A percentile compares a stretch with the other conserved stretches of the same genome.
Conservation (phyloP, 495 filamentous ascomycete genomes). For the Talaromyces stipitatus region DNA sequence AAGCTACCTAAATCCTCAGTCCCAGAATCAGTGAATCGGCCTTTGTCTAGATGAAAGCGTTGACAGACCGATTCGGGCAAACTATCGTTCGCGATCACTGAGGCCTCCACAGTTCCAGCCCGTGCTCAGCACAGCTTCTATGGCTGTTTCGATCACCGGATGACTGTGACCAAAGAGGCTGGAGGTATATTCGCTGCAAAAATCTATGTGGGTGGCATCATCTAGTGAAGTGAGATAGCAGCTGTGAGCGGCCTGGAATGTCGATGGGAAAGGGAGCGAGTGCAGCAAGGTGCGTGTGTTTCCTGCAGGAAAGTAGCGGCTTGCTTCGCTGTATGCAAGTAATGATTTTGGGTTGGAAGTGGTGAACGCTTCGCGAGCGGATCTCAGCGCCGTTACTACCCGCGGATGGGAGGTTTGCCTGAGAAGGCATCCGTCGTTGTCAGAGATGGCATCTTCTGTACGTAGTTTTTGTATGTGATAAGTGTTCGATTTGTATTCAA, state of each 20-base stretch:
- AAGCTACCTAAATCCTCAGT: too few relatives aligned
- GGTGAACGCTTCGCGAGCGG: background rate
- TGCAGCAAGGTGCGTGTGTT: conserved; percentile 12
- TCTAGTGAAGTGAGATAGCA: background rate
- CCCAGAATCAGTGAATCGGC: conserved; percentile 29
- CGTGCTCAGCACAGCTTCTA: background rate
- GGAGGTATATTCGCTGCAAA: conserved; percentile 35
- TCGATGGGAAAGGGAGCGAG: conserved; percentile 8
- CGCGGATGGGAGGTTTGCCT: background rate
- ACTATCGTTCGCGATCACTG: background rate
- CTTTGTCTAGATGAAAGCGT: conserved; percentile 4
- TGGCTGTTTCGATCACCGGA: conserved; percentile 23
- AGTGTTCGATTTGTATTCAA: background rate
- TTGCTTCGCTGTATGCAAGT: background rate
- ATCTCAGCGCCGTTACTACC: background rate
- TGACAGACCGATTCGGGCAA: conserved; percentile 15
- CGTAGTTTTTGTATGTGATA: background rate
- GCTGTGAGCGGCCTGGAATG: background rate
- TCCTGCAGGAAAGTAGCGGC: conserved; percentile 6
- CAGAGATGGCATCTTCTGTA: background rate
- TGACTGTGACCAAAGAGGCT: conserved; percentile 40
- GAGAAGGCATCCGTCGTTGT: background rate
- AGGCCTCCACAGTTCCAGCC: background rate
- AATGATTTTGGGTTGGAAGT: background rate
- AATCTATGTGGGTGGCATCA: conserved; percentile 26